Base-by-base conservation (phyloP, 2,329 filamentous ascomycete species). In the Arthrobotrys conoides region DNA sequence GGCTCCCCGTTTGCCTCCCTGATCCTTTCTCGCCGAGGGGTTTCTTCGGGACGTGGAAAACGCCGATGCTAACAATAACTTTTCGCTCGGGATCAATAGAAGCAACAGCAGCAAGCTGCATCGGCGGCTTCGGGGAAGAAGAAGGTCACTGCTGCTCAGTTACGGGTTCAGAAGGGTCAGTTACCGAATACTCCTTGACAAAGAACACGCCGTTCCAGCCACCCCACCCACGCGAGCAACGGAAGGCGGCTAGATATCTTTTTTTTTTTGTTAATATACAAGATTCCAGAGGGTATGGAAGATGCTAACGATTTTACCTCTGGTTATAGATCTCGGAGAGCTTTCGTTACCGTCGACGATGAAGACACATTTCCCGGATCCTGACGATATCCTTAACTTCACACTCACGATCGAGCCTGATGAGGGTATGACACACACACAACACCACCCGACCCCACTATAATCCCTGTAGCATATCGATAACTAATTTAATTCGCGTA, bases 21-120 rank as follows among this genome's bases (percentile, higher is more conserved):
- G 44, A 76, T 36, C 16, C 55, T 51, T 48, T 44, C 61, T 18
- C 20, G n/a, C 49, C 22, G 57, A 76, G 70, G 6, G 51, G 59
- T 44, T 30, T 3, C 22, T n/a, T 59, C n/a, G 33, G 12, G 14
- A 9, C 30, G 48, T 20, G 24, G 27, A 24, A 27, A 63, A 38
- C 73, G 16, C 30, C 82, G 69, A 85, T 53, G 24, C 49, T 67
- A 57, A 66, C 55, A 10, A 38, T 66, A 33, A 18, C 14, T 0
- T 33, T 10, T 64, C 51, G 4, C 10, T 49, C 8, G 6, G 46
- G n/a, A 79, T 67, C 84, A 86, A 83, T 85, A 97, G 91, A 94
- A 97, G 87, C 96, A 97, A 86, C 93, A 97, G 88, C 93, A 97
- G 88, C 93, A 97, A 86, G 93, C 96, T 86, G 94, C 93, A 83